Evolutionary conservation across 2,329 filamentous ascomycete genomes (phyloP).

Genomic region (Chaetomium sp.): DNA sequence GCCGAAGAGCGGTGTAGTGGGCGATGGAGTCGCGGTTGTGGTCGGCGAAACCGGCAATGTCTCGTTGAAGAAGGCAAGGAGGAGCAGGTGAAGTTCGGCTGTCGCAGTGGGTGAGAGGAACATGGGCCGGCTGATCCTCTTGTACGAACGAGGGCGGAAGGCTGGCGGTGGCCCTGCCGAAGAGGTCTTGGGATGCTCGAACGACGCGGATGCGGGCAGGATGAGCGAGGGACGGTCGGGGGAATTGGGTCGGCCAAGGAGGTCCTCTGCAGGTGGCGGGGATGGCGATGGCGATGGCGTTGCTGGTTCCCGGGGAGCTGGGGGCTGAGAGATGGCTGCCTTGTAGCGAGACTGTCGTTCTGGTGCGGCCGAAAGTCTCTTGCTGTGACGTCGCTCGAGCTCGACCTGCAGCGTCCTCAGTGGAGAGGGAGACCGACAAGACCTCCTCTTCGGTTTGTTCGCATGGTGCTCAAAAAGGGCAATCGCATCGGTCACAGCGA

Average conservation of each 20-base stretch:
- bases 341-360: slow-evolving; percentile 21
- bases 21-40: slow-evolving; percentile 32
- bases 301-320: slow-evolving; percentile 3
- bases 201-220: slow-evolving; percentile 21
- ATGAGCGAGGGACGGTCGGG: slow-evolving; percentile 23
- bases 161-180: slow-evolving; percentile 14
- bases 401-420: slow-evolving; percentile 33
- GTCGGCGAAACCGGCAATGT: slow-evolving; percentile 24
- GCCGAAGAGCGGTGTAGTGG: slow-evolving; percentile 30
- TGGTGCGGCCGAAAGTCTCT: slow-evolving; percentile 32
- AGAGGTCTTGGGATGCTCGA: slow-evolving; percentile 1
- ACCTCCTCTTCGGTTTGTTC: slow-evolving; percentile 25
- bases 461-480: slow-evolving; percentile 33
- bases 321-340: slow-evolving; percentile 14
- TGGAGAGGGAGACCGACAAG: slow-evolving; percentile 29
- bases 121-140: slow-evolving; percentile 34
- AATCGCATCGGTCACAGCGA: slow-evolving; percentile 35
- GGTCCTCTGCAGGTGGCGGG: not conserved
- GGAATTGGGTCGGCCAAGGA: slow-evolving; percentile 11
- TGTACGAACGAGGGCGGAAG: slow-evolving; percentile 32
- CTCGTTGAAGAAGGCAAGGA: slow-evolving; percentile 33
- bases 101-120: slow-evolving; percentile 35
- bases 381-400: slow-evolving; percentile 36
- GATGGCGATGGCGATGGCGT: not conserved
- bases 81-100: slow-evolving; percentile 33